phyloP scores from a whole-genome alignment of 805 yeast genomes.

The Maudiozyma bulderi region DNA sequence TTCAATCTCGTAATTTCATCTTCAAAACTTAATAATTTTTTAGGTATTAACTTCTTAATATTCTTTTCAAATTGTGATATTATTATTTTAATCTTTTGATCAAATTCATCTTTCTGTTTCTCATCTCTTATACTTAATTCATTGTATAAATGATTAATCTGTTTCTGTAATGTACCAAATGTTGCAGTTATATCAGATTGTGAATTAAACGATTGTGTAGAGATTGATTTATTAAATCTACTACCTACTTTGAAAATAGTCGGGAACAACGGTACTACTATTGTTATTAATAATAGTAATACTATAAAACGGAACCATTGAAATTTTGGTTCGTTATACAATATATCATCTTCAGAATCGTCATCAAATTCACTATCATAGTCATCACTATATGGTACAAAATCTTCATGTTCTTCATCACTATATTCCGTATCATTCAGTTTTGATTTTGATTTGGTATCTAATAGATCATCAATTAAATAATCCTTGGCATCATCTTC shows the following conservation, averaged over 20 bases:
- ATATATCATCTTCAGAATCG: neutral
- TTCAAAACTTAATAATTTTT: conserved; percentile 18
- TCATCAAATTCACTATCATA: neutral
- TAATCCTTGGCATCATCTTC: conserved; percentile 4
- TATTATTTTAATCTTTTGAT: conserved; percentile 21
- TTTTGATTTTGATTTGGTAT: neutral
- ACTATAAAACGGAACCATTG: conserved; percentile 2
- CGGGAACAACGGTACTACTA: conserved; percentile 1
- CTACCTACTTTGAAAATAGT: neutral
- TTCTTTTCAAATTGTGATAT: conserved; percentile 27
- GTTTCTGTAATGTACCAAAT: conserved; percentile 15
- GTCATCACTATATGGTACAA: neutral
- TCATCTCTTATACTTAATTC: conserved; percentile 21
- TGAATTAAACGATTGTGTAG: neutral
- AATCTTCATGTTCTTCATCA: neutral
- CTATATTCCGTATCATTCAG: conserved; percentile 1
- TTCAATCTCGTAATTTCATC: conserved; percentile 16
- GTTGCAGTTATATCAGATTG: conserved; percentile 4
- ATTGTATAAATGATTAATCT: conserved; percentile 22
- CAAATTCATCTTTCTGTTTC: conserved; percentile 18
- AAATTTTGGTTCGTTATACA: neutral
- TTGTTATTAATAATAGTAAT: conserved; percentile 4
- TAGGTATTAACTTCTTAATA: conserved; percentile 22
- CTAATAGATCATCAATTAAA: conserved; percentile 5
- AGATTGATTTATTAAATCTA: neutral